Evolutionary conservation across 2,329 filamentous ascomycete genomes (phyloP).

Genomic region (Venturia oleaginea): DNA sequence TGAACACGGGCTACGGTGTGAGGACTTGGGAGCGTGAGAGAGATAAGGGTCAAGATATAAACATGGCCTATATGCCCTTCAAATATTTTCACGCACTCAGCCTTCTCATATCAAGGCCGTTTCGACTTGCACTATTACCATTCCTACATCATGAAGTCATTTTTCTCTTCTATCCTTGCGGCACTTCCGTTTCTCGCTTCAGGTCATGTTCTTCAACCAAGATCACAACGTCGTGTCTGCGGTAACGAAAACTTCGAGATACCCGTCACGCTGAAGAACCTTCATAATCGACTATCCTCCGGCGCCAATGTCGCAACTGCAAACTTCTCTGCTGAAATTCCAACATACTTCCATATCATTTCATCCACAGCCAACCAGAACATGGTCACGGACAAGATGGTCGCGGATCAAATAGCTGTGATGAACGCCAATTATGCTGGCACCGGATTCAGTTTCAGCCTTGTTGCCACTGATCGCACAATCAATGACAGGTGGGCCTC

Average conservation of each 20-base stretch:
- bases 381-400: neutral
- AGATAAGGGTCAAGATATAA: slow-evolving; percentile 1
- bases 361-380: slow-evolving; percentile 1
- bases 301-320: neutral
- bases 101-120: neutral
- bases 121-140: neutral
- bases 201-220: neutral
- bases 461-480: neutral
- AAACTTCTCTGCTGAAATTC: neutral
- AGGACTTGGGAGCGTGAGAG: neutral
- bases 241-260: neutral
- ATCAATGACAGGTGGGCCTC: slow-evolving; percentile 5
- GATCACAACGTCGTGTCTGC: slow-evolving; percentile 3
- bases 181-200: neutral
- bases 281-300: neutral
- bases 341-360: slow-evolving; percentile 11
- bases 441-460: slow-evolving; percentile 5
- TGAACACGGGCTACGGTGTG: neutral
- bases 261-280: neutral
- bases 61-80: neutral
- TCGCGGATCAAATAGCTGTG: neutral
- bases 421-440: neutral
- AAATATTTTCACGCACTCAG: neutral
- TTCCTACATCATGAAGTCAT: neutral
- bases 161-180: neutral